phyloP scores from a whole-genome alignment of 23 red algal genomes.

The Cyanidium caldarium region DNA sequence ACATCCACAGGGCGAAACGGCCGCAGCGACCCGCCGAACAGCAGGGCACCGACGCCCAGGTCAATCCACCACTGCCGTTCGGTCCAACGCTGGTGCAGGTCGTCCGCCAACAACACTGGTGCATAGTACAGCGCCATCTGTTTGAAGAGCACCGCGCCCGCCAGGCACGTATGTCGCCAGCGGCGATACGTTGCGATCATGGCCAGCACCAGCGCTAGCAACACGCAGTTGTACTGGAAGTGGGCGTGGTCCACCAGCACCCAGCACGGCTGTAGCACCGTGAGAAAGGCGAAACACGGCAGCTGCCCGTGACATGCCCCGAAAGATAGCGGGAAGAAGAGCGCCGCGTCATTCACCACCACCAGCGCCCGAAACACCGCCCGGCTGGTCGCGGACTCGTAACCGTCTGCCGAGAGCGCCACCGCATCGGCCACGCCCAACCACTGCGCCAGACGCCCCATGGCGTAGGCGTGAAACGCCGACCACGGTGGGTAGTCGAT shows the following conservation, averaged over 20 bases:
- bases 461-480: constrained; percentile 28
- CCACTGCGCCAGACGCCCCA: constrained; percentile 6
- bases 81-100: background rate
- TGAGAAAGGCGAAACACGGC: constrained; percentile 4
- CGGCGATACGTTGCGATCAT: constrained; percentile 1
- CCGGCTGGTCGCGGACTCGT: constrained; percentile 32
- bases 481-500: constrained; percentile 92
- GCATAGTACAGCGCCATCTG: constrained; percentile 79
- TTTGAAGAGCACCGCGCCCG: constrained; percentile 40
- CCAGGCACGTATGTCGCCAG: background rate
- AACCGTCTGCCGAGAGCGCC: constrained; percentile 34
- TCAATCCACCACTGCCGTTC: background rate
- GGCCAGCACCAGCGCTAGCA: constrained; percentile 37
- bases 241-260: constrained; percentile 86
- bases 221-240: constrained; percentile 86
- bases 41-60: constrained; percentile 12
- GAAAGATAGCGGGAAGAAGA: constrained; percentile 47
- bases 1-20: background rate
- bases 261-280: constrained; percentile 23
- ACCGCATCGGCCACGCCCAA: constrained; percentile 24
- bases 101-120: constrained; percentile 1
- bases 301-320: background rate
- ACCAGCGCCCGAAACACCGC: constrained; percentile 54
- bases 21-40: constrained; percentile 10
- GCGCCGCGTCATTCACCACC: constrained; percentile 32